These are phyloP conservation scores for Acarospora socialis DNA, from an alignment of 2,329 filamentous ascomycete genomes.

Conservation along the genomic window DNA sequence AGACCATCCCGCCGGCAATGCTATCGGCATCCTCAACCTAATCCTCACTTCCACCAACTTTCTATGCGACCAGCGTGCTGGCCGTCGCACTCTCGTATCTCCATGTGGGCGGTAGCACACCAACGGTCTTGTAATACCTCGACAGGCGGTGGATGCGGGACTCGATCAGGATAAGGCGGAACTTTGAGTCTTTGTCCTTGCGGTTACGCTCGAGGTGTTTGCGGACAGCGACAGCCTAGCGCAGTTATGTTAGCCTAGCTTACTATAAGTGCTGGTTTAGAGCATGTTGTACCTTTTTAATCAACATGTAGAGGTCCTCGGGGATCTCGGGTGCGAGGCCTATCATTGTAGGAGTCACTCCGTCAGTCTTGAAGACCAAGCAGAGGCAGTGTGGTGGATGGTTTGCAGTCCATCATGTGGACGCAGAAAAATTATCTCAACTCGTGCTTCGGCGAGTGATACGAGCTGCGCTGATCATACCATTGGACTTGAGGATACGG, in stretches of 20 bases:
- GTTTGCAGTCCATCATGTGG: too few species aligned
- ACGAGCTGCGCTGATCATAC: slow-evolving; percentile 47
- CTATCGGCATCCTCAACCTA: too few species aligned
- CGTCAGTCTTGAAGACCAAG: slow-evolving; percentile 76
- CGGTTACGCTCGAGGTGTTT: slow-evolving; percentile 99
- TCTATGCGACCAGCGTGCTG: slow-evolving; percentile 83
- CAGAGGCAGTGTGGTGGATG: slow-evolving; percentile 53
- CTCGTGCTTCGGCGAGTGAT: slow-evolving; percentile 9
- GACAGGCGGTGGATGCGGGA: slow-evolving; percentile 99
- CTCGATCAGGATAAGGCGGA: slow-evolving; percentile 99
- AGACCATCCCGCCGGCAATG: too few species aligned
- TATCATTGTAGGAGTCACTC: slow-evolving; percentile 63
- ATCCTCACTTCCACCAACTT: too few species aligned
- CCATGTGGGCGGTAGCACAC: slow-evolving; percentile 79
- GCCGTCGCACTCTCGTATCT: slow-evolving; percentile 97
- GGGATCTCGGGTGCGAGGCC: slow-evolving; percentile 97
- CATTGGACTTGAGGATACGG: slow-evolving; percentile 92
- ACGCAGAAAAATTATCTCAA: too few species aligned
- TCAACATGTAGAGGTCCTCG: slow-evolving; percentile 99
- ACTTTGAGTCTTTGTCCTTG: slow-evolving; percentile 99
- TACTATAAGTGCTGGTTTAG: not conserved
- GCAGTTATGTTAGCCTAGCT: slow-evolving; percentile 12
- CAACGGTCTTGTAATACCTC: slow-evolving; percentile 98
- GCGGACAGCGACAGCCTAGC: slow-evolving; percentile 85
- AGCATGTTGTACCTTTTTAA: slow-evolving; percentile 78